These are phyloP conservation scores for Boletus subparvulus DNA, from an alignment of 768 basidiomycete genomes.

Conservation along the genomic window DNA sequence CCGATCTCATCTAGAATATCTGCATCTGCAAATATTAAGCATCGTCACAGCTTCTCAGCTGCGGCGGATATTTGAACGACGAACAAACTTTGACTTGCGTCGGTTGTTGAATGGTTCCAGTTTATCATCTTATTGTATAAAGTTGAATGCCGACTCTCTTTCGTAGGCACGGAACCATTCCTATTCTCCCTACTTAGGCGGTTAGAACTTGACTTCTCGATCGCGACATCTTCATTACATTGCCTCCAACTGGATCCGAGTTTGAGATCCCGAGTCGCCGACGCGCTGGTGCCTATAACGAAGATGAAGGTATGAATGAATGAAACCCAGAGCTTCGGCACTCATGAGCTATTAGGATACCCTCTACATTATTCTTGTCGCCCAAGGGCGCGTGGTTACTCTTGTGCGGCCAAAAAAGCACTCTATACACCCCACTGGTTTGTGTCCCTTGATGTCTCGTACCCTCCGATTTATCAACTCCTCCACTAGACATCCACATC, in stretches of 20 bases:
- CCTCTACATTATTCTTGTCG: slow-evolving; percentile 87
- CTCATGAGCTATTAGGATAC: slow-evolving; percentile 58
- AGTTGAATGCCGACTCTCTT: background rate
- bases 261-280: slow-evolving; percentile 73
- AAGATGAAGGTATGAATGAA: slow-evolving; percentile 70
- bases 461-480: background rate
- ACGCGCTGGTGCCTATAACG: slow-evolving; percentile 72
- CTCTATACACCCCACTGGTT: slow-evolving; percentile 91
- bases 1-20: slow-evolving; percentile 89
- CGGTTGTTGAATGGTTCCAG: slow-evolving; percentile 62
- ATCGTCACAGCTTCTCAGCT: slow-evolving; percentile 86
- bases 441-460: slow-evolving; percentile 11
- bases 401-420: slow-evolving; percentile 89
- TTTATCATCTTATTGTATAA: background rate
- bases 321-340: background rate
- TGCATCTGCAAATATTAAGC: slow-evolving; percentile 91
- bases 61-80: slow-evolving; percentile 78
- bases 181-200: slow-evolving; percentile 68
- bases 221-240: slow-evolving; percentile 76
- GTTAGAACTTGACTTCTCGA: slow-evolving; percentile 77
- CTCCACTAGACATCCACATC: slow-evolving; percentile 72
- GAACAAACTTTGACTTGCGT: slow-evolving; percentile 89
- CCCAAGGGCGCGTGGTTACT: slow-evolving; percentile 75
- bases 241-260: slow-evolving; percentile 73
- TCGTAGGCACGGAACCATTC: slow-evolving; percentile 79